Percentiles rank a stretch among this genome's conserved stretches.
Evolutionary conservation across 169 alveolate species (phyloP).

Genomic region (Cryptosporidium sp.): DNA sequence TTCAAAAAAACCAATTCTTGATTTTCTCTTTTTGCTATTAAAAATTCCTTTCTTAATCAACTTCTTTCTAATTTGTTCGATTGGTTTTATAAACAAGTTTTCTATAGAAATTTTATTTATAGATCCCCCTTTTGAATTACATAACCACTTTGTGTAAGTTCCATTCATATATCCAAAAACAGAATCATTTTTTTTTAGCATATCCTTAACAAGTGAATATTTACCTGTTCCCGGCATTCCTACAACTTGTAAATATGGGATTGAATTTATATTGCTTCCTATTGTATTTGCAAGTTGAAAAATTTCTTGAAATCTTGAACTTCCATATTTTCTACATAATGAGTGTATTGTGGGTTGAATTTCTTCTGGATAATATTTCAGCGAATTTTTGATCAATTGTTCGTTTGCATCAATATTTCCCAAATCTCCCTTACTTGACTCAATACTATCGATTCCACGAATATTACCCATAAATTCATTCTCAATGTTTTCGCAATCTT

Average conservation of each 20-base stretch:
- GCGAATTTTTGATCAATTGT: not conserved
- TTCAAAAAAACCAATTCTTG: not conserved
- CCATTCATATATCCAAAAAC: conserved; percentile 55
- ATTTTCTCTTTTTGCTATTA: not conserved
- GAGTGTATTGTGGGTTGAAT: conserved; percentile 2
- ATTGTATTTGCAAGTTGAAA: conserved; percentile 49
- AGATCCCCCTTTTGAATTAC: conserved; percentile 4
- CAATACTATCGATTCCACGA: conserved; percentile 9
- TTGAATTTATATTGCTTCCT: conserved; percentile 28
- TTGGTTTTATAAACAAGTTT: conserved; percentile 52
- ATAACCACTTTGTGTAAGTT: conserved; percentile 41
- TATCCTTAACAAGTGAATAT: conserved; percentile 34
- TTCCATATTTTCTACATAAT: conserved; percentile 51
- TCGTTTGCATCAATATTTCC: conserved; percentile 7
- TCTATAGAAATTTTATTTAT: conserved; percentile 47
- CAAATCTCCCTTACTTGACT: conserved; percentile 33
- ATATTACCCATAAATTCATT: not conserved
- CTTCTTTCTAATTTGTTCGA: conserved; percentile 36
- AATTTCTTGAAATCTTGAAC: conserved; percentile 52
- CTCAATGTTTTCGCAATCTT: not conserved
- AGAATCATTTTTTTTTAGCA: conserved; percentile 12
- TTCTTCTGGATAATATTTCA: conserved; percentile 14
- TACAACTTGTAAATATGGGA: conserved; percentile 45
- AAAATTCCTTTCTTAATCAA: conserved; percentile 19
- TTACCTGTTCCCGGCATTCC: conserved; percentile 74